Evolutionary conservation across 2,329 filamentous ascomycete species (phyloP).

Genomic region (Emmonsia crescens): DNA sequence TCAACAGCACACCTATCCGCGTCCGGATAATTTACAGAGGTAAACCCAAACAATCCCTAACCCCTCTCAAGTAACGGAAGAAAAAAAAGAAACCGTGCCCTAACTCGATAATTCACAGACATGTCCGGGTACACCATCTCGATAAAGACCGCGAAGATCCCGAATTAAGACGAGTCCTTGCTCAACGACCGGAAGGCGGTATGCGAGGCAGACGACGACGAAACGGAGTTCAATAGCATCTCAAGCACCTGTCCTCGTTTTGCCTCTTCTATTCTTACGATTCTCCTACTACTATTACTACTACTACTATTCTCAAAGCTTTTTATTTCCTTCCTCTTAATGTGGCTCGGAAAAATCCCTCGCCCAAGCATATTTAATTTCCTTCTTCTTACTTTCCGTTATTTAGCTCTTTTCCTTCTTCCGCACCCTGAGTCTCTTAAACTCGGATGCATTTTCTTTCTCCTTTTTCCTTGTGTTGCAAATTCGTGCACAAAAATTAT

Average conservation of each 20-base stretch:
- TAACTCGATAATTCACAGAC: slow-evolving; percentile 42
- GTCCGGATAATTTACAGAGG: slow-evolving; percentile 93
- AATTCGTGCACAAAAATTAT: neutral
- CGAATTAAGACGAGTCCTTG: slow-evolving; percentile 66
- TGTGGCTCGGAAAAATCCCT: neutral
- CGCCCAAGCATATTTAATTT: neutral
- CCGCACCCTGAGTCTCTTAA: neutral
- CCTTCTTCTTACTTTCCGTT: neutral
- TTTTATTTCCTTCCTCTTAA: neutral
- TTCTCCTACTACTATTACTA: neutral
- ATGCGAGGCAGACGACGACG: slow-evolving; percentile 68
- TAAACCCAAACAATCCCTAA: slow-evolving; percentile 29
- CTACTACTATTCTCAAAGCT: too few relatives aligned
- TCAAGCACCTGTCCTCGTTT: neutral
- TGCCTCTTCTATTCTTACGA: neutral
- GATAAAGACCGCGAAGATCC: slow-evolving; percentile 87
- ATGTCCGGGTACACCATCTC: slow-evolving; percentile 83
- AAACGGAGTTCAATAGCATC: slow-evolving; percentile 15
- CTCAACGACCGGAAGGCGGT: slow-evolving; percentile 74
- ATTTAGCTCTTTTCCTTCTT: neutral
- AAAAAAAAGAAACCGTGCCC: neutral
- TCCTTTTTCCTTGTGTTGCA: neutral
- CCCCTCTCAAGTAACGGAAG: neutral
- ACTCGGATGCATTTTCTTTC: neutral
- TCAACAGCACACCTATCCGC: slow-evolving; percentile 84